Evolutionary conservation across 2,329 filamentous ascomycete genomes (phyloP).

Genomic region (Colletotrichum echinochloae): DNA sequence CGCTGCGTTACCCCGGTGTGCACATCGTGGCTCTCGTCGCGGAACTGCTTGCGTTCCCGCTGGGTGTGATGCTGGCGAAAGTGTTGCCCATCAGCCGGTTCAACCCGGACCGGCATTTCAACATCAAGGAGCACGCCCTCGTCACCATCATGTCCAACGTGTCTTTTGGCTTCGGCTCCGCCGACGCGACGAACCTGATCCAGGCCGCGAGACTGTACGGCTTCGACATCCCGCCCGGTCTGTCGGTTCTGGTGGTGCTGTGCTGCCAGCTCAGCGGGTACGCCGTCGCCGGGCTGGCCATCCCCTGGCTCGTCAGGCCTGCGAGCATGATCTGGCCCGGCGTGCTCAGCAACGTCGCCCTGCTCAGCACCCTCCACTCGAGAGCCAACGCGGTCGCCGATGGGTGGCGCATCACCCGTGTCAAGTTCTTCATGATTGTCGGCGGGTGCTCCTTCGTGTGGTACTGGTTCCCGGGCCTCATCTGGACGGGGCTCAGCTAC

Average conservation of each 20-base stretch:
- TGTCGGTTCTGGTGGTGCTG: slow-evolving; percentile 54
- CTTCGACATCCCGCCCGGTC: slow-evolving; percentile 53
- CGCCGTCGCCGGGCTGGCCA: slow-evolving; percentile 56
- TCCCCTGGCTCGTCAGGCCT: slow-evolving; percentile 58
- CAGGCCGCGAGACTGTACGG: slow-evolving; percentile 53
- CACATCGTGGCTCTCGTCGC: slow-evolving; percentile 53
- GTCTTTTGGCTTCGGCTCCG: slow-evolving; percentile 53
- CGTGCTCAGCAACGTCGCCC: slow-evolving; percentile 57
- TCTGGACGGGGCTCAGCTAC: slow-evolving; percentile 56
- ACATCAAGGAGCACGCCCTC: slow-evolving; percentile 63
- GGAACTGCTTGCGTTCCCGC: slow-evolving; percentile 55
- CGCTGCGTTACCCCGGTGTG: slow-evolving; percentile 55
- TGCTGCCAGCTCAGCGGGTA: slow-evolving; percentile 63
- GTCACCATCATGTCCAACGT: slow-evolving; percentile 64
- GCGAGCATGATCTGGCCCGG: slow-evolving; percentile 61
- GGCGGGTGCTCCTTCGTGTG: slow-evolving; percentile 58
- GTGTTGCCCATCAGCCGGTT: slow-evolving; percentile 55
- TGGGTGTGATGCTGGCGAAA: slow-evolving; percentile 53
- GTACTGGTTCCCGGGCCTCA: slow-evolving; percentile 61
- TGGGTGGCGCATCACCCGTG: slow-evolving; percentile 52
- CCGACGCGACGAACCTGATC: slow-evolving; percentile 53
- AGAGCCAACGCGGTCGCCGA: slow-evolving; percentile 39
- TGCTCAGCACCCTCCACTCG: slow-evolving; percentile 56
- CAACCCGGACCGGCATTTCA: slow-evolving; percentile 56
- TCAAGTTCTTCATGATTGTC: slow-evolving; percentile 55